These are phyloP conservation scores for Globisporangium solare DNA, from an alignment of 352 stramenopile species.

Conservation along the genomic window DNA sequence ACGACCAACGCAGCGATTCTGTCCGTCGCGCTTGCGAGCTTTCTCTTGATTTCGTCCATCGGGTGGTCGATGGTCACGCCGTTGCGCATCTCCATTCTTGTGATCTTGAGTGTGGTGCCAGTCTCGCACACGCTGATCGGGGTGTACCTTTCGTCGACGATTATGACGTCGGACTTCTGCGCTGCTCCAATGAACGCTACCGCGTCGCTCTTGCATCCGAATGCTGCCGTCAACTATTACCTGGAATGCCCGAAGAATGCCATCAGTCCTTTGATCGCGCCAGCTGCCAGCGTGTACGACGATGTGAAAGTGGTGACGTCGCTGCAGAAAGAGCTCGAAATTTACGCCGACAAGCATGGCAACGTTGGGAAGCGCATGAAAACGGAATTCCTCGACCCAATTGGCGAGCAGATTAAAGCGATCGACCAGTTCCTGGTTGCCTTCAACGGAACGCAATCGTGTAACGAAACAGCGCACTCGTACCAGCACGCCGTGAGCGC, in stretches of 20 bases:
- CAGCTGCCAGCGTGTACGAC: constrained; percentile 25
- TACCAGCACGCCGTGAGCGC: constrained; percentile 44
- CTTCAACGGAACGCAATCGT: constrained; percentile 51
- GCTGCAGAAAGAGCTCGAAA: constrained; percentile 48
- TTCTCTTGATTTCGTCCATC: constrained; percentile 76
- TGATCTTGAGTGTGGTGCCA: constrained; percentile 71
- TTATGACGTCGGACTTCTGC: constrained; percentile 81
- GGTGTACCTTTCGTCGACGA: constrained; percentile 71
- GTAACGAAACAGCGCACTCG: constrained; percentile 33
- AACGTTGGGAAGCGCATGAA: constrained; percentile 57
- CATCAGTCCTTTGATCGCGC: constrained; percentile 40
- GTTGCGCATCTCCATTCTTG: constrained; percentile 65
- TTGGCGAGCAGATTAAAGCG: constrained; percentile 37
- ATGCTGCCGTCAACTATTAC: constrained; percentile 52
- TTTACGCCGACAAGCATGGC: constrained; percentile 44
- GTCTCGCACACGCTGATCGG: constrained; percentile 79
- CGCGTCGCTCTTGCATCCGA: constrained; percentile 44
- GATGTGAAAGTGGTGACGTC: constrained; percentile 22
- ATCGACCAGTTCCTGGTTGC: constrained; percentile 22
- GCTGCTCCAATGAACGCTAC: constrained; percentile 65
- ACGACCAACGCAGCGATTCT: constrained; percentile 80
- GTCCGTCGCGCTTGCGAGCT: constrained; percentile 61
- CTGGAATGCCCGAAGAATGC: constrained; percentile 52
- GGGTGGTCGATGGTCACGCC: constrained; percentile 77
- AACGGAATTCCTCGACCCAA: constrained; percentile 67